Base-by-base conservation (phyloP, 192 early-diverging fungal species). In the Backusella macrospora region DNA sequence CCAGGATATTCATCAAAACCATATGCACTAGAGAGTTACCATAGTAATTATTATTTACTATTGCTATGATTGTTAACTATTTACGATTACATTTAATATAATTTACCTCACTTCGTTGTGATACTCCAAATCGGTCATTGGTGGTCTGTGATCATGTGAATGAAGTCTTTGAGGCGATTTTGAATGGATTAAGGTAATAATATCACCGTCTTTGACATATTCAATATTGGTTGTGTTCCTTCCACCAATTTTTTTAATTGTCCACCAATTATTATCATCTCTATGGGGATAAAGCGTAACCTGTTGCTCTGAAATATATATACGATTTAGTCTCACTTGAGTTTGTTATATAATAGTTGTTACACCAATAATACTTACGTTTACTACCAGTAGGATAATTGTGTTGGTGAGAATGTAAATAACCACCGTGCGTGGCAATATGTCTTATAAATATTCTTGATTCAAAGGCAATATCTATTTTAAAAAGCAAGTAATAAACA, bases 181-280 rank as follows among this genome's bases (percentile, higher is more conserved):
- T 52, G 70, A 52, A 78, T 95, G 93, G 52, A 87, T 70, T 34
- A 99, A 76, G 4, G 94, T 89, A 75, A 99, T 84, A 80, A 91
- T 81, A 49, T 94, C 93, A 38, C 92, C 92, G 77, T 96, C 62
- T 74, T 82, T 70, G 40, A 95, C 82, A 73, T 81, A 84, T 70
- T 93, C 88, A 0, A 85, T 81, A 6, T 87, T 85, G 1, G 76
- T 46, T 29, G 76, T 55, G 0, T 77, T 45, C 1, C 66, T 73
- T 5, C 78, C 71, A 45, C 73, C 62, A 9, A 77, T 46, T 73
- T 90, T 89, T 39, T 86, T 83, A 64, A 87, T 87, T 7, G 87
- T 79, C 90, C 90, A 99, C 59, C 86, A 79, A 83, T 96, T 97
- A 84, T 99, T 99, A 40, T 84, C 81, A 77, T 99, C 97, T 62